Base-by-base conservation (phyloP, 2,329 filamentous ascomycete genomes). In the Xylariomycetidae sp. region DNA sequence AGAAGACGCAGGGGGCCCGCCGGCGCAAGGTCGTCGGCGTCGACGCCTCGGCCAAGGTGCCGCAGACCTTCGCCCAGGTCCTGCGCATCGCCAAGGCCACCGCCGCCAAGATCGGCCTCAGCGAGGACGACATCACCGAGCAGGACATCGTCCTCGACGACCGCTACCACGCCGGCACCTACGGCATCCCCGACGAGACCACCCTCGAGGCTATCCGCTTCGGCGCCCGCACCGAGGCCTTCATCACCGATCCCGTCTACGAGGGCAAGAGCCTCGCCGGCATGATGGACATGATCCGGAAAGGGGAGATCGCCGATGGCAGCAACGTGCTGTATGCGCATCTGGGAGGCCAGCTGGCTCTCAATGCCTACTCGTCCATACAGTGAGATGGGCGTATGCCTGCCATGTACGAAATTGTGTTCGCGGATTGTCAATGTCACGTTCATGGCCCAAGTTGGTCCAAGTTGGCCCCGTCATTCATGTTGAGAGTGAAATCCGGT, bases 221-320 rank as follows among this genome's bases (percentile, higher is more conserved):
- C 50, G 78, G 76, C 5, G 82, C 82, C 0, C 56, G 64, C 38
- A 83, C 75, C 1, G 82, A 86, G 61, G 82, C 73, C 0, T 79
- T 86, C 47, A 82, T 86, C 42, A 85, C 80, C 0, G 82, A 86
- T 50, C 82, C 81, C 0, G 82, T 86, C 2, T 86, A 86, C 49
- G 81, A 85, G 59, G 82, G 82, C 1, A 86, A 86, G 70, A 82
- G 76, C 46, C 60, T 86, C 54, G 79, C 79, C n/a, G 20, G 81
- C 0, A 70, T 85, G 78, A 74, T 85, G 45, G 78, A 79, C 52
- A 60, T 85, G 62, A 74, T 84, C 13, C 69, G 62, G 42, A 74
- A 70, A 31, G 79, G 72, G 0, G 74, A 79, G 53, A 76, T 85
- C 37, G 25, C 52, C 0, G 56, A 59, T 4, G 68, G 68, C 0